Percentiles rank a stretch among this genome's conserved stretches.
Conservation (phyloP, 805 yeast genomes). For the Danielozyma ontarioensis region DNA sequence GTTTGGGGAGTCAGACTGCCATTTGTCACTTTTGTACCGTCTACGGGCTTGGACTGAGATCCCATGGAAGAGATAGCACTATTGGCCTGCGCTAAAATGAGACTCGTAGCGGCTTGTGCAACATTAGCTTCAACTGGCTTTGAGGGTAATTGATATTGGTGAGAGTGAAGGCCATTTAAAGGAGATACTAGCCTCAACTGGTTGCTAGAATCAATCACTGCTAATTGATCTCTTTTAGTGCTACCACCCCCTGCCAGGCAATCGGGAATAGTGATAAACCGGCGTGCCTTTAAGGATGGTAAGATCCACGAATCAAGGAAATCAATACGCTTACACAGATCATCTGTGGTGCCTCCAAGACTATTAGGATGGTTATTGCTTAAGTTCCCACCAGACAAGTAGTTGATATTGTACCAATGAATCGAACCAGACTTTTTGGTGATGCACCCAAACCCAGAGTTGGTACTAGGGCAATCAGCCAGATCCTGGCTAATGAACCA, state of each 20-base stretch:
- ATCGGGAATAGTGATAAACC: conserved; percentile 22
- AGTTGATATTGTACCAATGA: conserved; percentile 54
- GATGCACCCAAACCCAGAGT: conserved; percentile 45
- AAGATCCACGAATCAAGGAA: conserved; percentile 44
- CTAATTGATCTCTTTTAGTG: conserved; percentile 18
- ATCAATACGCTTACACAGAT: conserved; percentile 5
- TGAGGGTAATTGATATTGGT: conserved; percentile 38
- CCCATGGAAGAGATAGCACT: too few species aligned
- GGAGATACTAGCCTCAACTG: conserved; percentile 31
- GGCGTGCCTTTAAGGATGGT: conserved; percentile 29
- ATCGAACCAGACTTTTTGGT: conserved; percentile 54
- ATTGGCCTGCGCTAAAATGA: too few species aligned
- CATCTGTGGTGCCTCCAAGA: conserved; percentile 5
- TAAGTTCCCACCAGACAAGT: conserved; percentile 26
- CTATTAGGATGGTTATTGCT: conserved; percentile 26
- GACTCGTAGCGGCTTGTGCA: too few species aligned
- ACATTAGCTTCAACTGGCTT: conserved; percentile 16
- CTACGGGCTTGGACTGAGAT: not conserved
- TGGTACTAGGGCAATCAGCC: conserved; percentile 10
- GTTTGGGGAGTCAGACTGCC: too few species aligned
- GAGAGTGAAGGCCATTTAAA: conserved; percentile 31
- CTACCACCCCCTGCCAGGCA: conserved; percentile 4
- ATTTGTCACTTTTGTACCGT: too few species aligned
- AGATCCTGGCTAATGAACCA: conserved; percentile 45
- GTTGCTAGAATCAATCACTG: conserved; percentile 25